These are phyloP conservation scores for Mitragyna speciosa DNA, from an alignment of 257 asterid species.

Conservation along the genomic window DNA sequence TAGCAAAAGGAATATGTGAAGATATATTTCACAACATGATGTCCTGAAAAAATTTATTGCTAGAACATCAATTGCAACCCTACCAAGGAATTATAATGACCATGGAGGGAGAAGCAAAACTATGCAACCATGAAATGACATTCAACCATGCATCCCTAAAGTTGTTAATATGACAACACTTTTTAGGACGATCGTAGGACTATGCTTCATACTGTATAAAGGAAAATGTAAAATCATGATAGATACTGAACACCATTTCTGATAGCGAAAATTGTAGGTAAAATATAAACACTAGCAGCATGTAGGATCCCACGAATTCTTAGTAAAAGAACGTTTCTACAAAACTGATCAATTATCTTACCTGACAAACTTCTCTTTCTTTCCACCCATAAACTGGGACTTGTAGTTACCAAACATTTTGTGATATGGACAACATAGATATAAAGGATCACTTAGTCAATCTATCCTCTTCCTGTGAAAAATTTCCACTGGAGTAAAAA, in stretches of 20 bases:
- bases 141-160: neutral
- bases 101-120: neutral
- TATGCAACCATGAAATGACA: neutral
- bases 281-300: neutral
- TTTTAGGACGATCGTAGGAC: neutral
- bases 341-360: conserved; percentile 20
- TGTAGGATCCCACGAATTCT: neutral
- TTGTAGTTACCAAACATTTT: conserved; percentile 62
- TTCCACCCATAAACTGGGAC: conserved; percentile 71
- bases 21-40: neutral
- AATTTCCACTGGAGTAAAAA: neutral
- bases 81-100: neutral
- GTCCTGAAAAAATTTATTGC: neutral
- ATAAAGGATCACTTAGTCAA: conserved; percentile 15
- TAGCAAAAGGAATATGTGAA: neutral
- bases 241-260: neutral
- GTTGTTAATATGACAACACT: neutral
- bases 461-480: conserved; percentile 17
- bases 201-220: neutral
- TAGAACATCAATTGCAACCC: neutral
- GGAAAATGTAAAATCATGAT: neutral
- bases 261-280: neutral
- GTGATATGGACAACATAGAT: conserved; percentile 35
- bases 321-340: neutral
- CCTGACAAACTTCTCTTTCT: conserved; percentile 85